Percentiles rank a stretch among this genome's conserved stretches.
Evolutionary conservation across 805 yeast species (phyloP).

Genomic region (Ogataea polymorpha): DNA sequence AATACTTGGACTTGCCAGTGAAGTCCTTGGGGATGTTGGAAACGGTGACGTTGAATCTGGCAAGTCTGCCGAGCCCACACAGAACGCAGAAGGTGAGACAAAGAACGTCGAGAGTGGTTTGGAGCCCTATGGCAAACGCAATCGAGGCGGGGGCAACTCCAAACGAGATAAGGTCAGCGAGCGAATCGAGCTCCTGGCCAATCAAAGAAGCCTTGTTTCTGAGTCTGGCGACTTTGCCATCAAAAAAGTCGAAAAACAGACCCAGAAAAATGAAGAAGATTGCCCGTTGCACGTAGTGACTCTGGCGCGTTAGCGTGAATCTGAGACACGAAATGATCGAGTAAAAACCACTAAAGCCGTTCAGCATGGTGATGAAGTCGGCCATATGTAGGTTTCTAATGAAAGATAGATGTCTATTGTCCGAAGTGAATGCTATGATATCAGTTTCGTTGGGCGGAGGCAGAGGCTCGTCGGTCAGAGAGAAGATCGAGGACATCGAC

Average conservation of each 20-base stretch:
- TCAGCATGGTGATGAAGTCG: constrained; percentile 89
- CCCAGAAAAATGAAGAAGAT: constrained; percentile 87
- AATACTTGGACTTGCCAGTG: constrained; percentile 82
- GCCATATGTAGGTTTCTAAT: constrained; percentile 89
- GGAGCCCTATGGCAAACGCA: constrained; percentile 89
- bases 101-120: constrained; percentile 76
- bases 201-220: constrained; percentile 86
- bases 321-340: constrained; percentile 83
- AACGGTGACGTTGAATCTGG: constrained; percentile 93
- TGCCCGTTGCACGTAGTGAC: constrained; percentile 79
- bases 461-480: constrained; percentile 52
- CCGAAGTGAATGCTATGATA: constrained; percentile 75
- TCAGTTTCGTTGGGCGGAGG: constrained; percentile 79
- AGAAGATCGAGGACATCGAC: constrained; percentile 42
- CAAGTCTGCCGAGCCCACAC: constrained; percentile 91
- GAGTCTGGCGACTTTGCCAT: constrained; percentile 94
- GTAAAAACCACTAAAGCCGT: constrained; percentile 92
- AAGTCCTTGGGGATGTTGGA: constrained; percentile 88
- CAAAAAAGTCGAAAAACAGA: constrained; percentile 91
- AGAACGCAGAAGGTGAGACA: constrained; percentile 79
- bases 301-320: constrained; percentile 66
- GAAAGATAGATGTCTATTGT: constrained; percentile 81
- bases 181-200: constrained; percentile 97
- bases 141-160: constrained; percentile 94
- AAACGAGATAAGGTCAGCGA: constrained; percentile 92